Evolutionary conservation across 768 basidiomycete species (phyloP), one percentile per base, ranked within the genome.

Genomic region (Lentinula detonsa): DNA sequence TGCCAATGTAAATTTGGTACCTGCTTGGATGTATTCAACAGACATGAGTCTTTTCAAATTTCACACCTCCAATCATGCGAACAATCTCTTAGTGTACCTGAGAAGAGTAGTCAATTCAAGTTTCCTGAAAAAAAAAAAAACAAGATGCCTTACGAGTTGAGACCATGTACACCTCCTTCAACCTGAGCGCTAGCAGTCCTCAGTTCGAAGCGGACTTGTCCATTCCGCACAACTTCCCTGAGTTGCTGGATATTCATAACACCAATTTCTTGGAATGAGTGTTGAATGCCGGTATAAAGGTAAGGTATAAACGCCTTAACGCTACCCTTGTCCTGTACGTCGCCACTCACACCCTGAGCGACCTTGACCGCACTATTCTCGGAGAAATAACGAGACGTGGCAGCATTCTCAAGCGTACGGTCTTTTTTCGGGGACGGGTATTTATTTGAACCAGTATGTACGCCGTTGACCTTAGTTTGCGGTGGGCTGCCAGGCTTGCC

Each of bases 311-410:
- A 98, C 57, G 90, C 89, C 76, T 86, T 88, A 66, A 98, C 86
- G 63, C 91, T 93, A 5, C 97, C 97, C 80, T 97, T 98, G 75
- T 99, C 96, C 74, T 93, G 91, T 10, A 98, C 96, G 67, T 98
- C 94, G 11, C 96, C 96, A 11, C 91, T 91, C 8, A 99, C 96
- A 62, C 94, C 94, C 73, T 95, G 93, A 1, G 95, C 96, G 42
- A 99, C 97, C 78, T 98, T 97, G 73, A 99, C 88, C 4, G 88
- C 81, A 53, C 93, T 93, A 61, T 84, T 83, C 76, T 97, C 94
- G 39, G 92, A 95, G 76, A 97, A 97, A 80, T 97, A 99, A 28
- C 96, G 84, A 35, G 93, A 87, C 2, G 95, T 98, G 1, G 97
- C 97, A 11, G 96, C 97, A 68, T 98, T 98, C 75, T 95, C 93